Percentiles rank a stretch among this genome's conserved stretches.
Conservation (phyloP, 2,329 filamentous ascomycete genomes). For the Laburnicola sp. region DNA sequence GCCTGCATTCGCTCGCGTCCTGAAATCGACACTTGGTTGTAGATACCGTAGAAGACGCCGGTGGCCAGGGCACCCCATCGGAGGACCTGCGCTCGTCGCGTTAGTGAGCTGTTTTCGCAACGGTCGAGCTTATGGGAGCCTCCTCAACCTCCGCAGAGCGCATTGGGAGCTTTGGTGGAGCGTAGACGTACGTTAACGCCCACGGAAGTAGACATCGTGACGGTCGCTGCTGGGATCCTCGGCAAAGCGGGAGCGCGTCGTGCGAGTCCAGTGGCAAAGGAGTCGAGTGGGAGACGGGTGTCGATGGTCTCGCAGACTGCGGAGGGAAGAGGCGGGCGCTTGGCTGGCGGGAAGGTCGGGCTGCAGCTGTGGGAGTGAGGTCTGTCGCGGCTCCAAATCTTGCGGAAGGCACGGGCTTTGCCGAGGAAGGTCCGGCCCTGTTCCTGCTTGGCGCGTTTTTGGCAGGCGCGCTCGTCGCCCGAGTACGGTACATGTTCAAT, state of each 20-base stretch:
- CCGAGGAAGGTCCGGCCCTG: constrained; percentile 24
- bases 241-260: constrained; percentile 20
- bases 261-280: constrained; percentile 38
- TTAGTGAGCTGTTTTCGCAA: constrained; percentile 27
- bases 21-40: constrained; percentile 83
- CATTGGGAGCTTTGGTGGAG: constrained; percentile 2
- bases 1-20: constrained; percentile 70
- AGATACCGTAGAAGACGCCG: constrained; percentile 93
- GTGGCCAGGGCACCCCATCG: constrained; percentile 92
- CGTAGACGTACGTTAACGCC: constrained; percentile 56
- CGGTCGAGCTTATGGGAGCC: constrained; percentile 3
- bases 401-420: constrained; percentile 11
- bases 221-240: constrained; percentile 26
- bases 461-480: not conserved
- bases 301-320: constrained; percentile 25
- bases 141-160: not conserved
- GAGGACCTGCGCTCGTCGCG: constrained; percentile 69
- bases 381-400: constrained; percentile 32
- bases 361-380: constrained; percentile 33
- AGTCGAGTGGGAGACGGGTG: constrained; percentile 22
- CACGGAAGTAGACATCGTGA: constrained; percentile 51
- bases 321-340: constrained; percentile 24
- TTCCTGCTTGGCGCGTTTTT: constrained; percentile 35
- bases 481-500: too few species aligned
- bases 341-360: constrained; percentile 22